phyloP scores from a whole-genome alignment of 1,284 basidiomycete genomes.

The Tylopilus orsonianus region DNA sequence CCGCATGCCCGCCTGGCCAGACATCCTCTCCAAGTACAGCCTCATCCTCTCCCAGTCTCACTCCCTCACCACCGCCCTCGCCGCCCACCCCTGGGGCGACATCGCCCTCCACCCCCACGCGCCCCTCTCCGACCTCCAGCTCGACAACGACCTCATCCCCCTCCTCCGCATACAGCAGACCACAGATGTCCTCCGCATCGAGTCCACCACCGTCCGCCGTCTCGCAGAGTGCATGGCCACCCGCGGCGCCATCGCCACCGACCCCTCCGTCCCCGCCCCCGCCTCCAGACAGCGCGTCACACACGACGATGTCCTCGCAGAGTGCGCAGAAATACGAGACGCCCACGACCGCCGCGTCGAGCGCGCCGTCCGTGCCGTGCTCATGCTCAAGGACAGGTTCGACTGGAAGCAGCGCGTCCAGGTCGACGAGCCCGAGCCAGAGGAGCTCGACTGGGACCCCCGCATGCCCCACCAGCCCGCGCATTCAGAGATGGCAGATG shows the following conservation, averaged over 20 bases:
- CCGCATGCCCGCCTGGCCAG: slow-evolving; percentile 74
- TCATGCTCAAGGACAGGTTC: slow-evolving; percentile 70
- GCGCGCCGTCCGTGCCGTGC: slow-evolving; percentile 68
- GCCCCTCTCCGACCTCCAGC: slow-evolving; percentile 57
- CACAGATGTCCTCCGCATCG: slow-evolving; percentile 63
- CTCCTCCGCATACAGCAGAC: slow-evolving; percentile 76
- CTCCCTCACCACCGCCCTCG: slow-evolving; percentile 48
- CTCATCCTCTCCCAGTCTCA: slow-evolving; percentile 77
- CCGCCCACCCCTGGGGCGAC: slow-evolving; percentile 58
- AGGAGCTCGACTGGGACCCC: slow-evolving; percentile 69
- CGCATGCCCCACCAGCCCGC: slow-evolving; percentile 33
- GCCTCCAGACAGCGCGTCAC: slow-evolving; percentile 27
- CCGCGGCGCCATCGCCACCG: slow-evolving; percentile 57
- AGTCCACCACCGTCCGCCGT: slow-evolving; percentile 67
- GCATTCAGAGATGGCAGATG: slow-evolving; percentile 41
- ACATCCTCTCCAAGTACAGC: slow-evolving; percentile 80
- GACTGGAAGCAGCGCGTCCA: slow-evolving; percentile 75
- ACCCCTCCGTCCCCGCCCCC: too few relatives aligned
- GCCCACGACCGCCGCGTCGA: slow-evolving; percentile 73
- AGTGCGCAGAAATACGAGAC: slow-evolving; percentile 61
- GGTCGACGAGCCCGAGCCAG: slow-evolving; percentile 71
- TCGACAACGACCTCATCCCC: slow-evolving; percentile 70
- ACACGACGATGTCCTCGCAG: slow-evolving; percentile 53
- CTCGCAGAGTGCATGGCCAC: slow-evolving; percentile 65
- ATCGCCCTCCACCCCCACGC: slow-evolving; percentile 64